Base-by-base conservation (phyloP, 1,284 basidiomycete species). In the Cutaneotrichosporon sp. region DNA sequence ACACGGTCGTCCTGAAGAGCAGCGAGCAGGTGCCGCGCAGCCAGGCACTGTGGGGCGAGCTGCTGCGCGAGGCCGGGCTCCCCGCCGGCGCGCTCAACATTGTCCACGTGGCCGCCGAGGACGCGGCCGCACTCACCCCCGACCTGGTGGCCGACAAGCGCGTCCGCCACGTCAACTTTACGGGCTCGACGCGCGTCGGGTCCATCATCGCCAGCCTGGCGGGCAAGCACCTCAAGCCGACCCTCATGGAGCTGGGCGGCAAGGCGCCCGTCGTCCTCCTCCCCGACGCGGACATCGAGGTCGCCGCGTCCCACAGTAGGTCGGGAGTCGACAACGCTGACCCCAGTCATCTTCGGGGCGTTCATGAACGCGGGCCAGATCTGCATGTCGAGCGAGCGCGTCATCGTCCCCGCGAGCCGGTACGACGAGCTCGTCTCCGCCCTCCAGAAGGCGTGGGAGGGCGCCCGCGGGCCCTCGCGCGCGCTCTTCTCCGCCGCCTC, bases 341-440 rank as follows among this genome's bases (percentile, higher is more conserved):
- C n/a, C n/a, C n/a, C 80, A 49, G 84, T 88, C 67, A 80, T 84
- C n/a, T 84, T 81, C 46, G 87, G 85, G 11, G 84, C 85, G 1
- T 82, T 88, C 68, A 68, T 85, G 27, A 83, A 87, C 74, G 86
- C 84, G 4, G 87, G 87, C 2, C 82, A 89, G 79, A 81, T 89
- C 54, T 89, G 88, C 79, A 88, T 89, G 86, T 86, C 86, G 1
- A 85, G 86, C 2, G 87, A 88, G 69, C 84, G 87, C 29, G 82
- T 89, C 33, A 83, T 89, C 54, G 85, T 87, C 9, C 85, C 75
- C 43, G 67, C 63, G 20, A 59, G 65, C 13, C 67, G 60, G 54
- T 69, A 25, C 65, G 85, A 59, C 76, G 77, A 62, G 76, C 83
- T 56, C 79, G 82, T 51, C 73, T 81, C 66, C 67, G 77, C 10